These are phyloP conservation scores for Stemphylium vesicarium DNA, from an alignment of 2,329 filamentous ascomycete genomes.

Conservation along the genomic window DNA sequence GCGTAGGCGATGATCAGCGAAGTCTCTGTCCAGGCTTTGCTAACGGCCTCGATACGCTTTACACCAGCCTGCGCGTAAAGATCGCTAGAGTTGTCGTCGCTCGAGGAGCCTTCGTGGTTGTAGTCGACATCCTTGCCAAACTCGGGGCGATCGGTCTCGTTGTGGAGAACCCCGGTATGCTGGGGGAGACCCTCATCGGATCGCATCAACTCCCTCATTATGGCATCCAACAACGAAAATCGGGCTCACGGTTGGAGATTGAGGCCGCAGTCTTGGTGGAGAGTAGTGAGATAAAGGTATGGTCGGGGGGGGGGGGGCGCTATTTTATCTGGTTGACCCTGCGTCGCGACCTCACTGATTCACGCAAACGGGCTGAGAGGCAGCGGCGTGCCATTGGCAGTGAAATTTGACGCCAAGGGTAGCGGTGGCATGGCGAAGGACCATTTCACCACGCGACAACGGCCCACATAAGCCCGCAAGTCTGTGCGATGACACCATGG, in stretches of 20 bases:
- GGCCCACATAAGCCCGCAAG: background rate
- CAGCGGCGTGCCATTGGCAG: slow-evolving; percentile 6
- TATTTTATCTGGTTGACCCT: slow-evolving; percentile 14
- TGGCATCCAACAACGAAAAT: background rate
- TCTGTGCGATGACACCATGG: slow-evolving; percentile 9
- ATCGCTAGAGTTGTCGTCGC: slow-evolving; percentile 18
- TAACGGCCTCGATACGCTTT: slow-evolving; percentile 56
- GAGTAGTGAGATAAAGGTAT: background rate
- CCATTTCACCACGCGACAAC: slow-evolving; percentile 2
- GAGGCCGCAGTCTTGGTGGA: background rate
- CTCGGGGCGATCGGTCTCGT: slow-evolving; percentile 8
- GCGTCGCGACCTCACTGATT: slow-evolving; percentile 4
- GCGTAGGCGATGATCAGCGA: slow-evolving; percentile 57
- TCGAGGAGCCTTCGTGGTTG: slow-evolving; percentile 1
- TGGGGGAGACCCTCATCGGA: slow-evolving; percentile 1
- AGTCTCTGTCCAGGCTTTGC: slow-evolving; percentile 56
- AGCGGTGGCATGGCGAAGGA: slow-evolving; percentile 7
- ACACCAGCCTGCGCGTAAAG: slow-evolving; percentile 53
- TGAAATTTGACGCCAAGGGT: slow-evolving; percentile 10
- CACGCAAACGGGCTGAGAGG: background rate
- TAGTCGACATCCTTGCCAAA: slow-evolving; percentile 13
- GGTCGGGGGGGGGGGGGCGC: background rate
- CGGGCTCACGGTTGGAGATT: background rate
- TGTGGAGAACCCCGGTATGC: background rate
- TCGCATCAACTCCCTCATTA: slow-evolving; percentile 18